Base-by-base conservation (phyloP, 2,329 filamentous ascomycete genomes). In the Trichocomaceae sp. region DNA sequence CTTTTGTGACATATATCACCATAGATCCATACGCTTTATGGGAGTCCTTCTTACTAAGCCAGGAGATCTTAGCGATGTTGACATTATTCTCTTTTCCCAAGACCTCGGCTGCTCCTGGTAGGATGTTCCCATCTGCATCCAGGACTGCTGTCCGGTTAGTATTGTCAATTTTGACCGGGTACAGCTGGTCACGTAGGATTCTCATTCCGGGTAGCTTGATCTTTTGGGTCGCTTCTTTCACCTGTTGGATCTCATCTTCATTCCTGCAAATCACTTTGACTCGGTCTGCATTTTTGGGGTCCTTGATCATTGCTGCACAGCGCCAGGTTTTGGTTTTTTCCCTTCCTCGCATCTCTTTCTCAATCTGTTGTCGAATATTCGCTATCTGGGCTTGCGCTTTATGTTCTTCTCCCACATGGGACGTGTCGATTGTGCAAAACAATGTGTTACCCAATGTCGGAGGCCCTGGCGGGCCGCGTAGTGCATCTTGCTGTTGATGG, bases 11-110 rank as follows among this genome's bases (percentile, higher is more conserved):
- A 17, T 47, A 47, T 19, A 47, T 23, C 26, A 47, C 46, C 46
- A 47, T 47, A 31, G 46, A 47, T 31, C 46, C 51, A 44, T 57
- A 49, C 9, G 44, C 54, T 55, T 64, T 63, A n/a, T 39, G 35
- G 39, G 17, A 58, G 20, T 62, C 55, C 45, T 62, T 64, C 47
- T 48, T 63, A 26, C 62, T 64, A 10, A 64, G 60, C 62, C 55
- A 63, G 50, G 41, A 31, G 13, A 64, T 62, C 44, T 63, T 64
- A 13, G 58, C 52, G 17, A 63, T 47, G 12, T 49, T 60, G 37
- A 53, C 45, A 41, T 62, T 42, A 37, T 62, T 62, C 49, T 63
- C 57, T 47, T 63, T 54, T 41, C 58, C 51, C 20, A 63, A 56
- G 39, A 54, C 60, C 54, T 50, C 56, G 10, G 51, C 37, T 4